These are phyloP conservation scores for Hymenoscyphus occultus DNA, from an alignment of 2,329 filamentous ascomycete species.

Conservation along the genomic window DNA sequence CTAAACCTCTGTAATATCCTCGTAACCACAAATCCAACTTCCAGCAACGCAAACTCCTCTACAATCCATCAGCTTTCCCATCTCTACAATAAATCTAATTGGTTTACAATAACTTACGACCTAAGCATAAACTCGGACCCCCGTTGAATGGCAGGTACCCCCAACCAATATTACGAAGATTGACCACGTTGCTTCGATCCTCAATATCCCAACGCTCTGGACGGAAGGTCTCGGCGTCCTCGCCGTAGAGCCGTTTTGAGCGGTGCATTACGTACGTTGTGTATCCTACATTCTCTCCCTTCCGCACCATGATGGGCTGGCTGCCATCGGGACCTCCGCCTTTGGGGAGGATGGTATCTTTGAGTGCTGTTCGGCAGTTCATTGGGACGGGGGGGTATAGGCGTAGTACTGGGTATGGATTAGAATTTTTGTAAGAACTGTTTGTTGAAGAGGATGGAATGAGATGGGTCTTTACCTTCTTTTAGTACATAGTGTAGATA, in stretches of 20 bases:
- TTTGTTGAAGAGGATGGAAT: not conserved
- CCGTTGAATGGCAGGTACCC: constrained; percentile 38
- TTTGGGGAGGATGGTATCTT: constrained; percentile 31
- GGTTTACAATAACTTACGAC: not conserved
- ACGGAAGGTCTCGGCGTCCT: constrained; percentile 35
- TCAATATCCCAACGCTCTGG: constrained; percentile 38
- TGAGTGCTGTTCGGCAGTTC: constrained; percentile 27
- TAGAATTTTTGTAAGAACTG: not conserved
- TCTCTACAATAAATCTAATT: not conserved
- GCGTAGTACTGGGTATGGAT: constrained; percentile 10
- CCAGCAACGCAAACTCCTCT: constrained; percentile 38
- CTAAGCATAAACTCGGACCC: constrained; percentile 37
- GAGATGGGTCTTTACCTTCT: constrained; percentile 17
- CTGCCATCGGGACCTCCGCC: constrained; percentile 35
- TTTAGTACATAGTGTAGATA: constrained; percentile 20
- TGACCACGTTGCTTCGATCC: not conserved
- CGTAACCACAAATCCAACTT: constrained; percentile 36
- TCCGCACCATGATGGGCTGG: constrained; percentile 20
- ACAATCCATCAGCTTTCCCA: not conserved
- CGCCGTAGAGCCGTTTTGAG: constrained; percentile 36
- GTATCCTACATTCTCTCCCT: constrained; percentile 28
- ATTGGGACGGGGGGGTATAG: constrained; percentile 33
- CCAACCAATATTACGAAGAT: constrained; percentile 42
- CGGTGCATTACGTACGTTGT: constrained; percentile 31
- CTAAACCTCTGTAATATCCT: constrained; percentile 32